phyloP scores from a whole-genome alignment of 805 yeast species.

The Spathaspora hagerdaliae region DNA sequence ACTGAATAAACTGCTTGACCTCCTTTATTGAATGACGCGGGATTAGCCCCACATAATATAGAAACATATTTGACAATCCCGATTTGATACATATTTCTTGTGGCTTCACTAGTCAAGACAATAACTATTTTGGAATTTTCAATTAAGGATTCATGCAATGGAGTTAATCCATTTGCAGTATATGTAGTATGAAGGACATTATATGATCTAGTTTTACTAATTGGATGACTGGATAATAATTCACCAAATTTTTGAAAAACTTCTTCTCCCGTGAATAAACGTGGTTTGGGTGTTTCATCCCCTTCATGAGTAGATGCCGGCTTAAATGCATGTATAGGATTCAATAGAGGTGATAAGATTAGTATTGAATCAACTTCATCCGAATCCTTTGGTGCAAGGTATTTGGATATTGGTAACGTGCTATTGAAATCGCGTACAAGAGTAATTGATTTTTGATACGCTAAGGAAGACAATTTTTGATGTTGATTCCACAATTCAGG shows the following conservation, averaged over 20 bases:
- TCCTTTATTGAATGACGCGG: slow-evolving; percentile 21
- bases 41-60: slow-evolving; percentile 48
- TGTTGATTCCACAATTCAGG: slow-evolving; percentile 40
- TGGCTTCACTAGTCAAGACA: slow-evolving; percentile 54
- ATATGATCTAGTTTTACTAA: slow-evolving; percentile 26
- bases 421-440: slow-evolving; percentile 50
- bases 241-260: slow-evolving; percentile 52
- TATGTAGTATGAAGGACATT: slow-evolving; percentile 56
- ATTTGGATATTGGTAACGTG: slow-evolving; percentile 45
- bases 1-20: slow-evolving; percentile 17
- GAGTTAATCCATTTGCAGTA: slow-evolving; percentile 54
- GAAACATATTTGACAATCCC: slow-evolving; percentile 57
- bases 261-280: slow-evolving; percentile 44
- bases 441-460: slow-evolving; percentile 51
- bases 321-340: slow-evolving; percentile 26
- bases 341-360: slow-evolving; percentile 34
- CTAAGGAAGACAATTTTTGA: slow-evolving; percentile 37
- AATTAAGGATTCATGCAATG: slow-evolving; percentile 50
- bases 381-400: slow-evolving; percentile 23
- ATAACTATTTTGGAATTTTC: slow-evolving; percentile 50
- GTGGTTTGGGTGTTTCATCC: slow-evolving; percentile 5
- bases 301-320: not conserved
- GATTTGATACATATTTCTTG: slow-evolving; percentile 57
- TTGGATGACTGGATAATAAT: slow-evolving; percentile 34
- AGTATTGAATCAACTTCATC: slow-evolving; percentile 23